phyloP scores from a whole-genome alignment of 305 asterid species.

The Plantago lanceolata region DNA sequence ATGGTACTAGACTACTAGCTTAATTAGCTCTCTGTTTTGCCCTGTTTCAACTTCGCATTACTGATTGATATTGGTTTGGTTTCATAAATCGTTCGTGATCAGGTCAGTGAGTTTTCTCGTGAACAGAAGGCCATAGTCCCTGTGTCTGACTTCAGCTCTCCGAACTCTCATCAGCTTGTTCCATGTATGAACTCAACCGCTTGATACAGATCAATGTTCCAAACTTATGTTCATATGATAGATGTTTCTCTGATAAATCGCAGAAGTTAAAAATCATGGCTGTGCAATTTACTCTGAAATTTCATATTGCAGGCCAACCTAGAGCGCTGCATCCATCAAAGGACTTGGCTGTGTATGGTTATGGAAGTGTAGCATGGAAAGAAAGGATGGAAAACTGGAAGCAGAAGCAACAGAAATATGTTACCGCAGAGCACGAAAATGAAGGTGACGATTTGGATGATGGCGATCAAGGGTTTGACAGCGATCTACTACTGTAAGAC shows the following conservation, averaged over 20 bases:
- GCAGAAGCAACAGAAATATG: constrained; percentile 57
- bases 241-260: too few relatives aligned
- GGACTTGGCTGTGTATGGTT: constrained; percentile 68
- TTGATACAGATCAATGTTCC: too few relatives aligned
- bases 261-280: constrained; percentile 45
- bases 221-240: too few relatives aligned
- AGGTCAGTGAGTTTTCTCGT: neutral
- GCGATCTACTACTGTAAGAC: neutral
- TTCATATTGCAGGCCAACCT: constrained; percentile 47
- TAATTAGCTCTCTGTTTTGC: constrained; percentile 50
- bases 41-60: constrained; percentile 65
- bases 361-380: constrained; percentile 75
- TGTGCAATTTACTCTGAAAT: neutral
- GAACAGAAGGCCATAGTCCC: neutral
- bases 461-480: constrained; percentile 39
- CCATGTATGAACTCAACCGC: neutral
- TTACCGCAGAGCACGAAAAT: constrained; percentile 45
- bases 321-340: constrained; percentile 68
- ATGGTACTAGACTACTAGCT: constrained; percentile 45
- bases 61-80: neutral
- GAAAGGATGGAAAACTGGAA: constrained; percentile 78
- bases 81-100: neutral
- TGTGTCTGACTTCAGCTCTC: neutral
- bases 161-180: neutral
- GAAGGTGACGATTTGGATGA: constrained; percentile 80